These are phyloP conservation scores for Dimocarpus longan DNA, from an alignment of 345 rosid genomes.

Conservation along the genomic window DNA sequence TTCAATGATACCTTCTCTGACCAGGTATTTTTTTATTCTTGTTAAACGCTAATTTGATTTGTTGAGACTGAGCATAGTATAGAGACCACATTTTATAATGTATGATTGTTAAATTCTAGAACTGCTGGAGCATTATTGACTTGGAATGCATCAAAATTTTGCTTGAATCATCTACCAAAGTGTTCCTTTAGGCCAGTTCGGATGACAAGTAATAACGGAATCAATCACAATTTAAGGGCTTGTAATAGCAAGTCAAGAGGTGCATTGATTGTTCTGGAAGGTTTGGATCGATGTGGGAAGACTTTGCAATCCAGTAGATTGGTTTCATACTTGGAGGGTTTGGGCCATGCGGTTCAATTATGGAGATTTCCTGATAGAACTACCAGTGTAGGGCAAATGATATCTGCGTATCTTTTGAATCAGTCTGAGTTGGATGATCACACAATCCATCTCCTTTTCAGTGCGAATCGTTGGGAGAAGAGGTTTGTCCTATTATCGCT, in stretches of 20 bases:
- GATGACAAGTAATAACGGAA: constrained; percentile 43
- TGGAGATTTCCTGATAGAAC: constrained; percentile 90
- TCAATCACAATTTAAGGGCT: constrained; percentile 21
- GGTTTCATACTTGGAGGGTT: constrained; percentile 61
- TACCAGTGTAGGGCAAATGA: constrained; percentile 81
- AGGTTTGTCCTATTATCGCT: constrained; percentile 38
- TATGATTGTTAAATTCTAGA: constrained; percentile 33
- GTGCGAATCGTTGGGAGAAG: constrained; percentile 96
- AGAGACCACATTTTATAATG: background rate
- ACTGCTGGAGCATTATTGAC: constrained; percentile 39
- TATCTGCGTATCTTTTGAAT: constrained; percentile 77
- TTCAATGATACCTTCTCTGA: background rate
- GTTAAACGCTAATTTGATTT: background rate
- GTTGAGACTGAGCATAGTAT: background rate
- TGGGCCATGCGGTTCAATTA: constrained; percentile 68
- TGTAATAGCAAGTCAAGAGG: constrained; percentile 55
- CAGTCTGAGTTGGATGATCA: constrained; percentile 78
- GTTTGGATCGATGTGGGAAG: constrained; percentile 90
- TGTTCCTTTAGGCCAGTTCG: constrained; percentile 30
- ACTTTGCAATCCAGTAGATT: constrained; percentile 68
- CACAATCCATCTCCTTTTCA: constrained; percentile 88
- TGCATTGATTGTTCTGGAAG: constrained; percentile 87
- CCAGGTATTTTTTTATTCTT: background rate
- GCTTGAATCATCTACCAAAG: constrained; percentile 26
- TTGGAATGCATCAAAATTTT: constrained; percentile 30